Evolutionary conservation across 192 early-diverging fungal species (phyloP), one percentile per base, ranked within the genome.

Genomic region (Pilobolus umbonatus): DNA sequence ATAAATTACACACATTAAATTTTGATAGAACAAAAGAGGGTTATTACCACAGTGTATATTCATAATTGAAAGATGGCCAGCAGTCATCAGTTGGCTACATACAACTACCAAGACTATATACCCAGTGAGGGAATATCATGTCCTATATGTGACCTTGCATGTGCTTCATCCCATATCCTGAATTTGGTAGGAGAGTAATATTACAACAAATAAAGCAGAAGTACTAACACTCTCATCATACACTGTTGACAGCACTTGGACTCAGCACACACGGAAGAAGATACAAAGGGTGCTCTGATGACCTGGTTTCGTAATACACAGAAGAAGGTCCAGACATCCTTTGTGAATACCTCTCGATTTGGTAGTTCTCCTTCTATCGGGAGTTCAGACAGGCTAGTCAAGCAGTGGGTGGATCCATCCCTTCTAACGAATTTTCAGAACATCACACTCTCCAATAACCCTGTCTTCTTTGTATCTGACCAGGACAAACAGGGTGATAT

Each of bases 221-320:
- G 31, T 14, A 47, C 43, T 31, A 39, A 14, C 15, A 30, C 44
- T 10, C 17, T 34, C 12, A 48, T 26, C 26, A 7, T 10, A 34
- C 68, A 71, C n/a, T n/a, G n/a, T n/a, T n/a, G n/a, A 21, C 58
- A 74, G 57, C 80, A 81, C 60, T 52, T 81, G 19, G 77, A 79
- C 42, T 63, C 63, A 9, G 64, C 63, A 14, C 77, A 82, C 34
- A 73, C 53, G 9, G 81, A 83, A 38, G 74, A 79, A 52, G 81
- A 80, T 31, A 71, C 75, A 8, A 80, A 76, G 39, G 71, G 73
- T 7, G 67, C 69, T 0, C 61, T 83, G 4, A 51, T 74, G 38
- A 61, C 73, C 0, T 80, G 77, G 66, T 76, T 83, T 19, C 64
- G 65, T 15, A 76, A 75, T 51, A 76, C 80, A 8, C 80, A 82